Evolutionary conservation across 495 filamentous ascomycete species (phyloP), one percentile per base, ranked within the genome.

Genomic region (Poronia punctata): DNA sequence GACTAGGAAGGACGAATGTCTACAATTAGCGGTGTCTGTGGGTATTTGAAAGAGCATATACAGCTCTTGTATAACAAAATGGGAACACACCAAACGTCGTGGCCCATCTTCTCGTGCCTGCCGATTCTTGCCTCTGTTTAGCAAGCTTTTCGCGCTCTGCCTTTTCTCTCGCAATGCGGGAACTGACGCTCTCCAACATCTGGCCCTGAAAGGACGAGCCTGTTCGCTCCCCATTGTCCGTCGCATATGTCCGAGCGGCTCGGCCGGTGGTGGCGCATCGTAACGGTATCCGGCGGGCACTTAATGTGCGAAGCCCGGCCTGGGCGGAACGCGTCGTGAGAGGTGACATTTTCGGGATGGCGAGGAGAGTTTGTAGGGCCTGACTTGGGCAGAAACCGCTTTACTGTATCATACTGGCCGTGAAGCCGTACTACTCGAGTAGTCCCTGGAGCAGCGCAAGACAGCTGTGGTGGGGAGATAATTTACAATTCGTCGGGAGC

Each of bases 111-210:
- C 74, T 71, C 18, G 75, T 69, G 25, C 71, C 67, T 11, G 65
- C 62, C 0, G 68, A 70, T 43, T 71, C 66, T 25, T 70, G 66
- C 40, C 76, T 66, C 43, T 76, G 67, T 32, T 68, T 62, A 14
- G 79, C 74, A 54, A 80, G 80, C 36, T 79, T 72, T 48, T 75
- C 71, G 40, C 83, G 78, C 48, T 88, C 80, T 9, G 71, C 76
- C 29, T 74, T 70, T 59, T 98, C 89, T 17, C 80, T 69, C 53
- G 82, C 70, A 40, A 96, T 63, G 8, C 92, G 79, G 50, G 80
- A 68, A 38, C 76, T 68, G 22, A 89, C 90, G 49, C 85, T 93
- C 52, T 92, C 79, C 42, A 86, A 88, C 43, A 98, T 66, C 67
- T 98, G 92, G 12, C 80, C 83, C 48, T 84, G 79, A 69, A 98